Evolutionary conservation across 2,329 filamentous ascomycete species (phyloP), one percentile per base, ranked within the genome.

Genomic region (Trichoderma oligosporum): DNA sequence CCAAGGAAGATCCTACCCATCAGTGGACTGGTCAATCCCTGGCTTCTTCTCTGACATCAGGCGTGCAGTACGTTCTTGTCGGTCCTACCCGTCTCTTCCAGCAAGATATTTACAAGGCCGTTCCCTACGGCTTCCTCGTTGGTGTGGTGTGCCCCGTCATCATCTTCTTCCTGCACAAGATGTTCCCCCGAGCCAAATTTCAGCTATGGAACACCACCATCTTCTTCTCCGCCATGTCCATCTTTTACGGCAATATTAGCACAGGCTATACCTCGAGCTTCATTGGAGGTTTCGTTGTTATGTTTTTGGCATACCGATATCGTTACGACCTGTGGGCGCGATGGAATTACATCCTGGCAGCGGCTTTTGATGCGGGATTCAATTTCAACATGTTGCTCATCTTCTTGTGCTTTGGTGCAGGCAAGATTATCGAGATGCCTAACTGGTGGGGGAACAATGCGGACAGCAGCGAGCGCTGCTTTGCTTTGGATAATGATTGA

Each of bases 371-470:
- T 66, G 81, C 82, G 0, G 82, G 81, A 0, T 85, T 83, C 65
- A 85, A 85, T 65, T 70, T 85, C 18, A 83, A 83, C 61, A 76
- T 84, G 76, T 62, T 86, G 59, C 70, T 85, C 16, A 78, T 84
- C n/a, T 85, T 85, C 66, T 65, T 85, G 58, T 80, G 78, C 60
- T 83, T 85, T 62, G 79, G 81, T 1, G 77, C 78, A 6, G 81
- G 76, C 0, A 83, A 80, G 70, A 73, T 81, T 29, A 69, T 84
- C 7, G 73, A 69, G 14, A 85, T 85, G 82, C 81, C 82, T n/a
- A 66, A 82, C 60, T 85, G 83, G 83, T 85, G 82, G 81, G 82
- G 82, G 0, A 85, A 85, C 63, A 78, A 83, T 61, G 74, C 69
- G 25, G 70, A 74, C 16, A 81, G 72, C 54, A 78, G 79, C 41